A percentile compares a stretch with the other conserved stretches of the same genome.
These are phyloP conservation scores for Chaetomium globosum DNA, from an alignment of 2,329 filamentous ascomycete species.

Conservation along the genomic window DNA sequence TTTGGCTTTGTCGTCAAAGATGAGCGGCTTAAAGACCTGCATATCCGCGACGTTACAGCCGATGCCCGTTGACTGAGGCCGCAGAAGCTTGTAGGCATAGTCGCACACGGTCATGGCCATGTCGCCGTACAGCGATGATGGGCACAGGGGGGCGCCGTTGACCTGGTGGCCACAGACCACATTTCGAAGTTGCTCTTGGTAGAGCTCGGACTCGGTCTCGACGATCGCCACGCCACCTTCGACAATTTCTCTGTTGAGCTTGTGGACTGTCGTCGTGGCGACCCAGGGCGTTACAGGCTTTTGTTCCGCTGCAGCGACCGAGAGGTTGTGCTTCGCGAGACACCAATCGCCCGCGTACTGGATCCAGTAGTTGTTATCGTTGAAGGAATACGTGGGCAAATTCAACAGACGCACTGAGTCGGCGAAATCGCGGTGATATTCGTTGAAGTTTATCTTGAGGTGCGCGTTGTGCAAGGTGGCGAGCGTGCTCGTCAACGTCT, in stretches of 20 bases:
- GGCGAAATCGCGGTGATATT: constrained; percentile 61
- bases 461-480: constrained; percentile 44
- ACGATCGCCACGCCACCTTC: constrained; percentile 63
- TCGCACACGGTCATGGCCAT: constrained; percentile 57
- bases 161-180: constrained; percentile 65
- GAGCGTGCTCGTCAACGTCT: constrained; percentile 13
- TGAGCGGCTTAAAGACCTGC: constrained; percentile 70
- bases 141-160: constrained; percentile 44
- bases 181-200: constrained; percentile 63
- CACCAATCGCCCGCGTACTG: constrained; percentile 70
- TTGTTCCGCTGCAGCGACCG: not conserved
- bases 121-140: constrained; percentile 58
- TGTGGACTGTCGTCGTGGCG: constrained; percentile 63
- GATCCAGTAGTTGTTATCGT: constrained; percentile 72
- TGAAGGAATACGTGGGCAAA: constrained; percentile 71
- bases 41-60: constrained; percentile 24
- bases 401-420: constrained; percentile 54
- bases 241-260: constrained; percentile 63
- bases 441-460: constrained; percentile 68
- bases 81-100: constrained; percentile 61
- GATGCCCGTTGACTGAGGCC: constrained; percentile 50
- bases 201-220: constrained; percentile 64
- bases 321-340: constrained; percentile 62
- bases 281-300: constrained; percentile 47
- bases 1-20: constrained; percentile 52